Conservation (phyloP, 1,139 yeast species). For the Yamadazyma diospyri region DNA sequence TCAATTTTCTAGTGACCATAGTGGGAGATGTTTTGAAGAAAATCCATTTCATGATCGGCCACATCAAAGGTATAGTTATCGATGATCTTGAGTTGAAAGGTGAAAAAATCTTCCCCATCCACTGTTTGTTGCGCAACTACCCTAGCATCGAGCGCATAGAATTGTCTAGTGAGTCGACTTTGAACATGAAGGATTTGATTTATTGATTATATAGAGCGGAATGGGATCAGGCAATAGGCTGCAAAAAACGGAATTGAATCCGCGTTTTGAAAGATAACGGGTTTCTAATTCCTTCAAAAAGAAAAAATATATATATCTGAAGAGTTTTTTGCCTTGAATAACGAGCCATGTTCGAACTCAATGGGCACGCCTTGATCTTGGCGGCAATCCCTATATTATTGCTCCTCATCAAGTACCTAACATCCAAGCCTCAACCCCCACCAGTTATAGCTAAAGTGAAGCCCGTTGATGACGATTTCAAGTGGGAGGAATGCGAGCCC, state of each 20-base stretch:
- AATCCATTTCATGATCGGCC: conserved; percentile 29
- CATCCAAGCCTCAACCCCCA: background rate
- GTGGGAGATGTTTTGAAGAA: conserved; percentile 37
- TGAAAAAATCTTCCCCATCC: conserved; percentile 31
- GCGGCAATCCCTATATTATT: background rate
- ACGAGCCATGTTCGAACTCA: conserved; percentile 3
- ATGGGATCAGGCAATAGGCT: background rate
- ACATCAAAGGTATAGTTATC: conserved; percentile 31
- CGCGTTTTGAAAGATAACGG: conserved; percentile 1
- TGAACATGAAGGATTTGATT: conserved; percentile 10
- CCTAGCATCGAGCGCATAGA: conserved; percentile 34
- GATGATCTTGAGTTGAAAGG: conserved; percentile 33
- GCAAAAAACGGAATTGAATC: background rate
- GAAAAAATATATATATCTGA: background rate
- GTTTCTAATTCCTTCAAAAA: conserved; percentile 1
- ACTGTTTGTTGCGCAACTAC: conserved; percentile 28
- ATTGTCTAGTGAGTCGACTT: conserved; percentile 21
- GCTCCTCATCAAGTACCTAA: background rate
- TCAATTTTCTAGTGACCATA: conserved; percentile 29
- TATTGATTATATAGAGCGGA: conserved; percentile 1
- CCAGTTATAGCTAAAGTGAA: conserved; percentile 9
- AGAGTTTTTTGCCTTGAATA: too few species aligned
- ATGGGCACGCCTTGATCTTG: background rate
- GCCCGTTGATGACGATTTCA: conserved; percentile 28
- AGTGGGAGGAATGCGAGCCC: conserved; percentile 50